Conservation (phyloP, 129 eudicot species). For the Pittosporum tobira region DNA sequence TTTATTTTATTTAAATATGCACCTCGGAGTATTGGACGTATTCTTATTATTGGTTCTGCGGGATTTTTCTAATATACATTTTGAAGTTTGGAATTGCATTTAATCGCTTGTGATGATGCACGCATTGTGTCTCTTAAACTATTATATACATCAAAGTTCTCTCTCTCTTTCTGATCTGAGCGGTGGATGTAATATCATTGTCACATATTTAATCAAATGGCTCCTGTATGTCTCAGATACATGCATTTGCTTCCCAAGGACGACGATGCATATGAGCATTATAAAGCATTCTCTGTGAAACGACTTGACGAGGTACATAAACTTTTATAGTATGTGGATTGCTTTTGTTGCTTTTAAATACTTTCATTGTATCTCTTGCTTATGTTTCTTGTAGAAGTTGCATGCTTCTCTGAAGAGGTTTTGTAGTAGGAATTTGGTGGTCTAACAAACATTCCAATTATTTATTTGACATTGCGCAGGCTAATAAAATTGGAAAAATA, state of each 20-base stretch:
- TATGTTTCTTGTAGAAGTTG: background rate
- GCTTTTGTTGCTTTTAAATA: background rate
- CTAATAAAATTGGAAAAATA: constrained; percentile 90
- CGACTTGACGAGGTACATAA: constrained; percentile 84
- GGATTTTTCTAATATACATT: too few relatives aligned
- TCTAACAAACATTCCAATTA: background rate
- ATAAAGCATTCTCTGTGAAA: constrained; percentile 58
- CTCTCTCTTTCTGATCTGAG: background rate
- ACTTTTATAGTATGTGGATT: constrained; percentile 7
- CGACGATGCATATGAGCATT: constrained; percentile 86
- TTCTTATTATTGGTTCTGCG: too few relatives aligned
- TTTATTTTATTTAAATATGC: too few relatives aligned
- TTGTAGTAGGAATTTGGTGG: constrained; percentile 7
- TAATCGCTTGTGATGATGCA: background rate
- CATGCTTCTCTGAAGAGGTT: background rate
- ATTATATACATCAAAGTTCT: background rate
- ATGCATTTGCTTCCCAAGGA: constrained; percentile 92
- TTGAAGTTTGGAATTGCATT: too few relatives aligned
- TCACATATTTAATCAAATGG: constrained; percentile 7
- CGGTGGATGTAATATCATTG: background rate
- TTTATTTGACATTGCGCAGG: constrained; percentile 37
- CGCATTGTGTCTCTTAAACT: background rate
- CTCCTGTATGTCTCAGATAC: constrained; percentile 42
- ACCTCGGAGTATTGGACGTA: too few relatives aligned
- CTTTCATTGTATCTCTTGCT: background rate